Evolutionary conservation across 1,284 basidiomycete genomes (phyloP).

Genomic region (Rhodotorula sp.): DNA sequence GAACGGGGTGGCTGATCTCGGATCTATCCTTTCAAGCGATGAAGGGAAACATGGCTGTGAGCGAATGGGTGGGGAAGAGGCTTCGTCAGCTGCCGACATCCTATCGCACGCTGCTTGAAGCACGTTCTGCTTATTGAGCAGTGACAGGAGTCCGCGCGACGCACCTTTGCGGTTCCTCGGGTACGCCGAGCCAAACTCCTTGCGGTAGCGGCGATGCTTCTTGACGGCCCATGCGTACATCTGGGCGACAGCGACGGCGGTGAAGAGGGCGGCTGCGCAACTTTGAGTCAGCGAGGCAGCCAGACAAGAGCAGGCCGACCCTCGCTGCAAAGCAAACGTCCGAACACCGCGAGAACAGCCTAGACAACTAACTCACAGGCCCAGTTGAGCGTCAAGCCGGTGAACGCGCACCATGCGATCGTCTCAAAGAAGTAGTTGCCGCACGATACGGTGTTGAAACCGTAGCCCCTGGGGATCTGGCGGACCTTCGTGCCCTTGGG

Average conservation of each 20-base stretch:
- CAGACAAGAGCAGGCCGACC: neutral
- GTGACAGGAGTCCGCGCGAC: neutral
- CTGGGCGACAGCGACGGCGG: conserved; percentile 63
- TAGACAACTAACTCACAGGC: conserved; percentile 62
- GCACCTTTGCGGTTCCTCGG: conserved; percentile 63
- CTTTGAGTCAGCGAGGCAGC: neutral
- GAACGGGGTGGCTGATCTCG: too few species aligned
- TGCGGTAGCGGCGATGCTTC: conserved; percentile 88
- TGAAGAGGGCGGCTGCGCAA: conserved; percentile 68
- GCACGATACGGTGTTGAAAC: conserved; percentile 79
- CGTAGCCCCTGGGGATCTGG: conserved; percentile 78
- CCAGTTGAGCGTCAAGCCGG: conserved; percentile 73
- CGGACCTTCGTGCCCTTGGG: conserved; percentile 76
- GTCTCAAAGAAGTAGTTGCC: conserved; percentile 96
- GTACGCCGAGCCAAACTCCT: conserved; percentile 86
- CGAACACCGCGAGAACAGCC: neutral
- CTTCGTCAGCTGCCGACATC: neutral
- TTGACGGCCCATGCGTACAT: conserved; percentile 89
- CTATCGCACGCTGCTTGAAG: neutral
- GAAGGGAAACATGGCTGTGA: conserved; percentile 71
- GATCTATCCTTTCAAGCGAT: conserved; percentile 50
- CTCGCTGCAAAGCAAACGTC: neutral
- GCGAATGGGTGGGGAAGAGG: too few species aligned
- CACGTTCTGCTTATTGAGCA: neutral
- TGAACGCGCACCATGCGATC: conserved; percentile 71